phyloP scores from a whole-genome alignment of 345 rosid species.

The Brassica rapa region DNA sequence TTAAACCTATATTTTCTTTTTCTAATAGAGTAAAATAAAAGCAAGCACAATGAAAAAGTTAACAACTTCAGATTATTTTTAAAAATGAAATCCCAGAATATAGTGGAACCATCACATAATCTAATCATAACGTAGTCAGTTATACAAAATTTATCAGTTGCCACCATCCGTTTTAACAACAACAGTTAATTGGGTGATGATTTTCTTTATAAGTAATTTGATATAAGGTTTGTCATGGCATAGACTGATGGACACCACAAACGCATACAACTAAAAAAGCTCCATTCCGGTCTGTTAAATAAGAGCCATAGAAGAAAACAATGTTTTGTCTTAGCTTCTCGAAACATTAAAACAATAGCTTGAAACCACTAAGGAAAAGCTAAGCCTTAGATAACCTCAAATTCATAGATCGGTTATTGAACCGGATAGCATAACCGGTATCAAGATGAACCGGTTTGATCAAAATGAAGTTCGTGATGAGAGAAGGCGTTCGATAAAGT shows the following conservation, averaged over 20 bases:
- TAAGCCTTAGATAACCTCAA: constrained; percentile 51
- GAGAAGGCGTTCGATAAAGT: constrained; percentile 64
- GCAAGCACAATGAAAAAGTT: too few relatives aligned
- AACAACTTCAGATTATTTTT: too few relatives aligned
- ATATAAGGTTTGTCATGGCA: background rate
- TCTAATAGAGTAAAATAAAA: too few relatives aligned
- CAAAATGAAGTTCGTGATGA: constrained; percentile 11
- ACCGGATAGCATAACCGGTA: constrained; percentile 28
- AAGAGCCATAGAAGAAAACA: constrained; percentile 45
- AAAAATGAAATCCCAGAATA: background rate
- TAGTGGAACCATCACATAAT: background rate
- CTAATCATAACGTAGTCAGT: background rate
- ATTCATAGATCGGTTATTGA: constrained; percentile 42
- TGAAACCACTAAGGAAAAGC: constrained; percentile 51
- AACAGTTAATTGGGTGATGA: background rate
- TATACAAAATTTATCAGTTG: background rate
- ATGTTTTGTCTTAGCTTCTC: constrained; percentile 40
- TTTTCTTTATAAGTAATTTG: background rate
- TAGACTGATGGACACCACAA: background rate
- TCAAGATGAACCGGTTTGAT: constrained; percentile 25
- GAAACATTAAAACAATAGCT: constrained; percentile 53
- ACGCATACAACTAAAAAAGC: background rate
- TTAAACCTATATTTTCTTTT: too few relatives aligned
- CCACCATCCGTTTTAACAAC: background rate
- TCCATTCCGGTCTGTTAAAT: background rate